Conservation (phyloP, 306 rosid species). For the Crataegus laevigata region DNA sequence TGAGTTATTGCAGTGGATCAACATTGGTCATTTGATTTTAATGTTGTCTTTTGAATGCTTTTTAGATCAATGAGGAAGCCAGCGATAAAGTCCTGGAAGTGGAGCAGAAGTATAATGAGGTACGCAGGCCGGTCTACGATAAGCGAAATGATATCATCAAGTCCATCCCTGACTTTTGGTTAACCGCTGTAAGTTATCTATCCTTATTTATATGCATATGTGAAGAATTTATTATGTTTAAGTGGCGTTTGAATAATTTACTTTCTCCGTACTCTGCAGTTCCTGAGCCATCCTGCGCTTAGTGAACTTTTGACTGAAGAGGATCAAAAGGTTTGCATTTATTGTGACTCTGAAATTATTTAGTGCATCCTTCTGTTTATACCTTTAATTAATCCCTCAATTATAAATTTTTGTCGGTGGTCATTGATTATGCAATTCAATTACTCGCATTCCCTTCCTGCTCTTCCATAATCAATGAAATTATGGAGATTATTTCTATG, state of each 20-base stretch:
- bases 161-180: conserved; percentile 91
- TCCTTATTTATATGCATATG: neutral
- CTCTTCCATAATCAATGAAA: neutral
- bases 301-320: conserved; percentile 68
- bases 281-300: conserved; percentile 73
- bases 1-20: neutral
- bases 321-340: conserved; percentile 66
- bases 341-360: neutral
- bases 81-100: conserved; percentile 82
- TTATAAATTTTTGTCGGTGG: neutral
- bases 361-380: neutral
- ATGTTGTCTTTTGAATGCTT: neutral
- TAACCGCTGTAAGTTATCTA: conserved; percentile 65
- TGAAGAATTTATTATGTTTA: neutral
- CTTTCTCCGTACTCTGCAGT: conserved; percentile 29
- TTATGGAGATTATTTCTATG: neutral
- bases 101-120: conserved; percentile 84
- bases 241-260: neutral
- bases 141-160: conserved; percentile 69
- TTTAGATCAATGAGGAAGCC: conserved; percentile 88
- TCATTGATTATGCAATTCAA: neutral
- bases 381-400: neutral
- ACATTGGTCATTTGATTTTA: neutral
- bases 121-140: conserved; percentile 70
- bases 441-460: neutral